phyloP scores from a whole-genome alignment of 768 basidiomycete genomes.

The Suillus tomentosus region DNA sequence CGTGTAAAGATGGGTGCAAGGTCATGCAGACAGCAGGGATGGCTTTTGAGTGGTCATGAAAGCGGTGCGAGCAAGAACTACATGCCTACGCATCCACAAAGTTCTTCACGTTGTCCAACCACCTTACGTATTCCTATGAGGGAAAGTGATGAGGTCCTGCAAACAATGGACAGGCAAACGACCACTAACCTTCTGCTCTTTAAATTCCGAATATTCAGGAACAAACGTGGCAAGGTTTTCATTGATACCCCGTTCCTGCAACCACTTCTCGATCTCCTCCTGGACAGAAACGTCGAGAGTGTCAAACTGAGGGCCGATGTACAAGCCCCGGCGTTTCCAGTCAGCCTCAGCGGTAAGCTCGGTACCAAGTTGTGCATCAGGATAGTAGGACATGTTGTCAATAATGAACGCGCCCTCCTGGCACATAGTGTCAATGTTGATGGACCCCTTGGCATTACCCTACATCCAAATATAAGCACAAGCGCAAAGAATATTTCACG shows the following conservation, averaged over 20 bases:
- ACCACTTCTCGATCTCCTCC: slow-evolving; percentile 87
- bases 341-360: slow-evolving; percentile 87
- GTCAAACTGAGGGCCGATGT: slow-evolving; percentile 94
- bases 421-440: slow-evolving; percentile 77
- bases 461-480: slow-evolving; percentile 24
- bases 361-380: slow-evolving; percentile 67
- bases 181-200: slow-evolving; percentile 83
- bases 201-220: slow-evolving; percentile 83
- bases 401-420: slow-evolving; percentile 83
- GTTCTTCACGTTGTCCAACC: slow-evolving; percentile 79
- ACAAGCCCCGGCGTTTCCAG: slow-evolving; percentile 89
- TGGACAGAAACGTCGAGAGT: slow-evolving; percentile 87
- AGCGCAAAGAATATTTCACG: not conserved
- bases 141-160: slow-evolving; percentile 14
- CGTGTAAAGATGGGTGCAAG: slow-evolving; percentile 13
- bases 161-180: slow-evolving; percentile 22
- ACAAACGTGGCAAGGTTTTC: slow-evolving; percentile 83
- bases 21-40: slow-evolving; percentile 4
- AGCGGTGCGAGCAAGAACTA: not conserved
- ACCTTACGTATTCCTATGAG: slow-evolving; percentile 84
- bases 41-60: slow-evolving; percentile 5
- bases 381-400: slow-evolving; percentile 89
- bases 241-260: slow-evolving; percentile 89
- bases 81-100: slow-evolving; percentile 67
- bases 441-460: slow-evolving; percentile 58